phyloP scores from a whole-genome alignment of 140 eudicot genomes.

The Bidens hawaiensis region DNA sequence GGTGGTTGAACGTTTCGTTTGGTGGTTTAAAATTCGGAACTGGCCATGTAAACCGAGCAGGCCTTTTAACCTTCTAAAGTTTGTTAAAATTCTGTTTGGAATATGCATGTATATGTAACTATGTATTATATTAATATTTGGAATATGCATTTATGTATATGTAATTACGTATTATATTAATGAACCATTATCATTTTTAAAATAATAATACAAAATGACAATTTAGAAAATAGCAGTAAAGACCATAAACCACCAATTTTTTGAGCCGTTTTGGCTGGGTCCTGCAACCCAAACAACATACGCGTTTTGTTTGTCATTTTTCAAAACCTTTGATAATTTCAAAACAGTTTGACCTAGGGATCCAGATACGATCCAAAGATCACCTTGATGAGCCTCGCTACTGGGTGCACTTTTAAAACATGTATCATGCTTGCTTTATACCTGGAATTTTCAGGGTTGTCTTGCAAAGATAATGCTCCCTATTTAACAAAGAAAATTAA shows the following conservation, averaged over 20 bases:
- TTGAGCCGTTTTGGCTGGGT: neutral
- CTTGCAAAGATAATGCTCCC: constrained; percentile 34
- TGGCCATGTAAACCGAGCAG: too few species aligned
- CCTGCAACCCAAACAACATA: neutral
- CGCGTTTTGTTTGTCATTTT: neutral
- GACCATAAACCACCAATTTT: neutral
- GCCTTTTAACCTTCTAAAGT: too few species aligned
- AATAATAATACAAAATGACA: neutral
- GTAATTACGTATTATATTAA: neutral
- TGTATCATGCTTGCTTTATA: constrained; percentile 11
- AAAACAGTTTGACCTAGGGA: too few species aligned
- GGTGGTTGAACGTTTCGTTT: too few species aligned
- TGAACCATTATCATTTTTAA: neutral
- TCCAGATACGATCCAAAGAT: neutral
- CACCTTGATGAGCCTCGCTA: neutral
- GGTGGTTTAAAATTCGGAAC: too few species aligned
- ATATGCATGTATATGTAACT: too few species aligned
- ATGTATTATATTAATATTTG: too few species aligned
- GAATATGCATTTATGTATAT: neutral
- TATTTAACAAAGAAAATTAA: constrained; percentile 31
- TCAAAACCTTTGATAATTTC: too few species aligned
- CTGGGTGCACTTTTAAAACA: neutral
- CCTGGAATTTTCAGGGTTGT: constrained; percentile 46
- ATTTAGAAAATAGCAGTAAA: neutral
- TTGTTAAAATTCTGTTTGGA: too few species aligned